These are phyloP conservation scores for Ceratobasidium sp. DNA, from an alignment of 1,284 basidiomycete species.

Conservation along the genomic window DNA sequence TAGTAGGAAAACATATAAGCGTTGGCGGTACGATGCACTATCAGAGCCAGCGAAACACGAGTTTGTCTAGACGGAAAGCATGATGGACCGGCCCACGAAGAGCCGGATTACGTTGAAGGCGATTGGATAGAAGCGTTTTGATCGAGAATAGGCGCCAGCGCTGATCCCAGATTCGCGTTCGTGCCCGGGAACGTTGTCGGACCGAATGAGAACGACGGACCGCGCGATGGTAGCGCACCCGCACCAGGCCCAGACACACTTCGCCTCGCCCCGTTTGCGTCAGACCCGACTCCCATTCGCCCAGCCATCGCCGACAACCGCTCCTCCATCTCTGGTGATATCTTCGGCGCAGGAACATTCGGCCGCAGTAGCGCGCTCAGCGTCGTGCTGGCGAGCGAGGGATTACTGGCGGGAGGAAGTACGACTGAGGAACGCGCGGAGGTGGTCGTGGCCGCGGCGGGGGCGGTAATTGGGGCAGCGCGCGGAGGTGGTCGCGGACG, in stretches of 20 bases:
- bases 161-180: not conserved
- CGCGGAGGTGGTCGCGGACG: constrained; percentile 32
- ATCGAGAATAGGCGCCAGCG: constrained; percentile 6
- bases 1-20: constrained; percentile 5
- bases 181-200: constrained; percentile 1
- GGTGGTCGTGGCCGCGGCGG: not conserved
- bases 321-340: constrained; percentile 34
- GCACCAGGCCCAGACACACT: too few species aligned
- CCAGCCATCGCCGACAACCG: constrained; percentile 38
- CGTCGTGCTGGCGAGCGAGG: constrained; percentile 24
- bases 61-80: constrained; percentile 4
- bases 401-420: constrained; percentile 29
- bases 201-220: constrained; percentile 22
- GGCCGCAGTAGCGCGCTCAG: constrained; percentile 33
- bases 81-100: not conserved
- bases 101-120: not conserved
- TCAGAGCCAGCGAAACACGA: constrained; percentile 6
- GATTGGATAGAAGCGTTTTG: not conserved
- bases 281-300: constrained; percentile 34
- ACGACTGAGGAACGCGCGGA: constrained; percentile 16
- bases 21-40: constrained; percentile 29
- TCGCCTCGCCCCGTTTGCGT: not conserved
- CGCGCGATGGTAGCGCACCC: not conserved
- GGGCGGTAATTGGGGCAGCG: not conserved
- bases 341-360: constrained; percentile 20